Base-by-base conservation (phyloP, 768 basidiomycete species). In the Hypholoma fasciculare region DNA sequence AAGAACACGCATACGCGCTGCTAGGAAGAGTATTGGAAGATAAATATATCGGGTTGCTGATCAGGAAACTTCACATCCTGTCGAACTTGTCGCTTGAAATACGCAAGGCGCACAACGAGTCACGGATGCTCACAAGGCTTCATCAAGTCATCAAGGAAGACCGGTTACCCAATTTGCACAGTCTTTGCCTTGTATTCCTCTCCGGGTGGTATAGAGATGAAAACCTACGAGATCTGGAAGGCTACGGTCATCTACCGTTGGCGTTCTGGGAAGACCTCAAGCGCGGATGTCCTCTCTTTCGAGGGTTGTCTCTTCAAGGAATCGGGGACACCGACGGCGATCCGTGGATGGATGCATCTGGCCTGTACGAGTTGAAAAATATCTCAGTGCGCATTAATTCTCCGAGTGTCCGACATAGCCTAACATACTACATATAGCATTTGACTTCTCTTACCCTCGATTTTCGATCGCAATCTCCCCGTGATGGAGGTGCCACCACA, bases 261-360 rank as follows among this genome's bases (percentile, higher is more conserved):
- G 48, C 38, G 1, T 60, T 60, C 26, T 60, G 59, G 59, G 17
- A 9, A 9, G 30, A 50, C 26, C 26, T 60, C 4, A 39, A 19
- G 26, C 27, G 8, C 7, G 50, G 50, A 14, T 60, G 54, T 30
- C 59, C 59, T 14, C 27, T 42, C 39, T 14, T 60, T 8, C 23
- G 39, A 13, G 40, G n/a, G 9, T 27, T 60, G 11, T n/a, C 38
- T 14, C 27, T 60, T n/a, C 34, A 20, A 14, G 40, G 43, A 19
- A 23, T 60, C 2, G 53, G 49, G 4, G 48, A 60, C 17, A 27
- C 20, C 5, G 26, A 8, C 8, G 17, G 13, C 1, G 40, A 55
- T 50, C 53, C 48, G 7, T 60, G 59, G 59, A 17, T 60, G 13
- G n/a, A 54, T 16, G 42, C 37, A 7, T 44, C 48, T 20, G 59